Evolutionary conservation across 2,329 filamentous ascomycete species (phyloP).

Genomic region (Fusarium pilosicola): DNA sequence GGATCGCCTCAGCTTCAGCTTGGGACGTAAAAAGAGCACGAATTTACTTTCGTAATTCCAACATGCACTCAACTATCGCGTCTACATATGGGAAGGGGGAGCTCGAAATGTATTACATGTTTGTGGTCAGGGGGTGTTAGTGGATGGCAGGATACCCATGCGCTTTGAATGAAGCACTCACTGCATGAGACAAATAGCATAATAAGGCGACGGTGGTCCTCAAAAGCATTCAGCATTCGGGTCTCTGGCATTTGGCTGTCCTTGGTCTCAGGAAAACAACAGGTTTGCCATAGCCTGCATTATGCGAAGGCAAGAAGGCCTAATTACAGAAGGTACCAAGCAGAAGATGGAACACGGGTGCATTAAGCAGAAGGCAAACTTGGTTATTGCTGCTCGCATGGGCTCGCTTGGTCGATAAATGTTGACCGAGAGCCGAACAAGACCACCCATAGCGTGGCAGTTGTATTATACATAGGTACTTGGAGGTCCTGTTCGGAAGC

Average conservation of each 20-base stretch:
- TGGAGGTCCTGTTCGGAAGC: slow-evolving; percentile 1
- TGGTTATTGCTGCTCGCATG: slow-evolving; percentile 12
- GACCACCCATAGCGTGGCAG: slow-evolving; percentile 1
- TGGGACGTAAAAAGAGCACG: slow-evolving; percentile 78
- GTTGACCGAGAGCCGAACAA: slow-evolving; percentile 2
- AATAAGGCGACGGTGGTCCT: slow-evolving; percentile 7
- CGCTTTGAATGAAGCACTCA: slow-evolving; percentile 20
- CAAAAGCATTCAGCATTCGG: not conserved
- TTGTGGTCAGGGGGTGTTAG: slow-evolving; percentile 24
- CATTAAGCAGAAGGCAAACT: not conserved
- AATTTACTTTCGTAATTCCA: slow-evolving; percentile 49
- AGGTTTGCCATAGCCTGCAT: not conserved
- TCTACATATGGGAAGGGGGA: slow-evolving; percentile 22
- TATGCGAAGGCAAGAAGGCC: not conserved
- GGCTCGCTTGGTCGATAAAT: slow-evolving; percentile 6
- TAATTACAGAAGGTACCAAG: slow-evolving; percentile 1
- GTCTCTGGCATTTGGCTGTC: not conserved
- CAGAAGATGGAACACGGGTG: slow-evolving; percentile 12
- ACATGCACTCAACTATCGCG: slow-evolving; percentile 3
- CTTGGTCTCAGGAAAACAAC: not conserved
- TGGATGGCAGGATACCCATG: slow-evolving; percentile 40
- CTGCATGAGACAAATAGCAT: slow-evolving; percentile 28
- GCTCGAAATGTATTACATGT: slow-evolving; percentile 15
- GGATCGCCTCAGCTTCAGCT: slow-evolving; percentile 72
- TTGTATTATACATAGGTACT: slow-evolving; percentile 35